Evolutionary conservation across 257 asterid genomes (phyloP).

Genomic region (Solanum paucissectum): DNA sequence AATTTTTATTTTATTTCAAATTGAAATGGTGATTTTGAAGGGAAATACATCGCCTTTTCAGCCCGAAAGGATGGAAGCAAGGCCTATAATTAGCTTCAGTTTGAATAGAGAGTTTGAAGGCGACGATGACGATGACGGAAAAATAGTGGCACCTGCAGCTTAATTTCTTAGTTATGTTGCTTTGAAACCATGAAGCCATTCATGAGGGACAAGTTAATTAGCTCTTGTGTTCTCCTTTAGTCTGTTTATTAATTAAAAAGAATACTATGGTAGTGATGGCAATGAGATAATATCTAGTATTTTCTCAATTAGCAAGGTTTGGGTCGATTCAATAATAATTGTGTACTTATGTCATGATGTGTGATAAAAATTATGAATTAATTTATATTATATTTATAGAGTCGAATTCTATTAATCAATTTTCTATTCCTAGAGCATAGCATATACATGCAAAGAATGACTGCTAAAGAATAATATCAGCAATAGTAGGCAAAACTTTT

Average conservation of each 20-base stretch:
- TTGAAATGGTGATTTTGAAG: background rate
- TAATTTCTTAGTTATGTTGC: background rate
- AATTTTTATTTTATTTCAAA: too few relatives aligned
- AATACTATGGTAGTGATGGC: background rate
- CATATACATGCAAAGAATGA: background rate
- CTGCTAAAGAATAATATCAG: too few relatives aligned
- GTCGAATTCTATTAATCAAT: background rate
- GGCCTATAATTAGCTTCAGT: background rate
- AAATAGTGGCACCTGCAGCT: conserved; percentile 14
- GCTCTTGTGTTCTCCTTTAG: background rate
- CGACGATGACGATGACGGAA: conserved; percentile 9
- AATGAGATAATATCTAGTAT: too few relatives aligned
- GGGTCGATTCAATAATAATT: too few relatives aligned
- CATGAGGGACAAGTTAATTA: background rate
- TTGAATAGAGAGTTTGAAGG: background rate
- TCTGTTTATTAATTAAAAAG: too few relatives aligned
- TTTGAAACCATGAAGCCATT: background rate
- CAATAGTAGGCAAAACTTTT: too few relatives aligned
- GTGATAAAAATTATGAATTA: too few relatives aligned
- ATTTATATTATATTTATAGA: too few relatives aligned
- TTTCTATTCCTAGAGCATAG: background rate
- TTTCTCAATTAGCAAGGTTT: too few relatives aligned
- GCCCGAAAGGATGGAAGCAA: background rate
- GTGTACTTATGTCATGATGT: too few relatives aligned
- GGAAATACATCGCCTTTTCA: background rate